Evolutionary conservation across 768 basidiomycete species (phyloP), one percentile per base, ranked within the genome.

Genomic region (Gyrodon lividus): DNA sequence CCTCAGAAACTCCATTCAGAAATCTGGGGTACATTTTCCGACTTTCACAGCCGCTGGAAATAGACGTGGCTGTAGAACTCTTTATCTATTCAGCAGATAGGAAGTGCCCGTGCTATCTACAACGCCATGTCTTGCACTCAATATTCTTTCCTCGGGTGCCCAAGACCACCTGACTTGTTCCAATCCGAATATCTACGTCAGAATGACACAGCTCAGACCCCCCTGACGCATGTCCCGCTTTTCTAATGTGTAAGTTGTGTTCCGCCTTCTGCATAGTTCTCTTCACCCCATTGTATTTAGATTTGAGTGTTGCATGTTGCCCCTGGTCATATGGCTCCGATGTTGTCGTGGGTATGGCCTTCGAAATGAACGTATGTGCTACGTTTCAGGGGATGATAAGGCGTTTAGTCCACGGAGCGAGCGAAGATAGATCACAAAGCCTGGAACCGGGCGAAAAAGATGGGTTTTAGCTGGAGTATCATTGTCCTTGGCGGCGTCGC

Each of bases 1-100:
- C 54, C 54, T 33, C 49, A 40, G 47, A 57, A 60, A 47, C 55
- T 30, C 51, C 55, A 49, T 38, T 5, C 17, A 44, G 48, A 43
- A 28, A 46, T 26, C 43, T 43, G 30, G 40, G 30, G 20, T 42
- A 43, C 9, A 41, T 24, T 37, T 37, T 4, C 35, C 5, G 10
- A 34, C 33, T 34, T 34, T 12, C 10, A 34, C 10, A 34, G 33
- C 46, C 24, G 22, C 20, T 13, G 45, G 49, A 45, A 24, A n/a
- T 20, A 20, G 20, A 41, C 8, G 19, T 4, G 20, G 12, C 9
- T 20, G n/a, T n/a, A 5, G 16, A 7, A 26, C 16, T 43, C 26
- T 28, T 43, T 2, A 19, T 26, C 23, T 26, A 24, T 28, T 26
- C 12, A 43, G 24, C 13, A 28, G 41, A 43, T 43, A 41, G 16